phyloP scores from a whole-genome alignment of 2,329 filamentous ascomycete genomes.

The Cordyceps javanica region DNA sequence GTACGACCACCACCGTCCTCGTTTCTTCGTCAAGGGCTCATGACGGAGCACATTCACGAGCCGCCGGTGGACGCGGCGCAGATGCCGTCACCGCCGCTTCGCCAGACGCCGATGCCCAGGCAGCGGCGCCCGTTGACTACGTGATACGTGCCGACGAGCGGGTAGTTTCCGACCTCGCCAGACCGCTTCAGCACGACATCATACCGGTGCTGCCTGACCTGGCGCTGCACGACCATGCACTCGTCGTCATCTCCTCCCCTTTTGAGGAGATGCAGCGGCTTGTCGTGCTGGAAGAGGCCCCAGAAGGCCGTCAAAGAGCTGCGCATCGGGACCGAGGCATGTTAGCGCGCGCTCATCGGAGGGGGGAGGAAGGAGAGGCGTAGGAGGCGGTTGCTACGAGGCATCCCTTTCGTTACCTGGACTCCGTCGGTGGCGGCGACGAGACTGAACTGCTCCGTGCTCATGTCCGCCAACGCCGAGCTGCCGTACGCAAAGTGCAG shows the following conservation, averaged over 20 bases:
- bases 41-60: constrained; percentile 29
- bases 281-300: constrained; percentile 23
- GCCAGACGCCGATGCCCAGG: constrained; percentile 27
- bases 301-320: constrained; percentile 28
- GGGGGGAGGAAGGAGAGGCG: not conserved
- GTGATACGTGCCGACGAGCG: constrained; percentile 30
- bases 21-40: constrained; percentile 1
- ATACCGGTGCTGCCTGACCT: constrained; percentile 25
- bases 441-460: constrained; percentile 14
- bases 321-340: no score
- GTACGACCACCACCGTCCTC: not conserved
- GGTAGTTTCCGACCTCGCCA: constrained; percentile 20
- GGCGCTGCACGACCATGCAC: constrained; percentile 25
- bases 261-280: constrained; percentile 32
- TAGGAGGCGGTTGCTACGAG: no score
- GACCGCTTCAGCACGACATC: constrained; percentile 24
- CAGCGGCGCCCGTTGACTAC: constrained; percentile 22
- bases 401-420: constrained; percentile 16
- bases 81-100: constrained; percentile 24
- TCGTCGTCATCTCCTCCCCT: constrained; percentile 22
- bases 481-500: constrained; percentile 26
- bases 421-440: constrained; percentile 21
- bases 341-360: no score
- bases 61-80: constrained; percentile 28
- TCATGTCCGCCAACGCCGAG: constrained; percentile 19